Conservation (phyloP, 2,329 filamentous ascomycete species). For the Aspergillus tubingensis region DNA sequence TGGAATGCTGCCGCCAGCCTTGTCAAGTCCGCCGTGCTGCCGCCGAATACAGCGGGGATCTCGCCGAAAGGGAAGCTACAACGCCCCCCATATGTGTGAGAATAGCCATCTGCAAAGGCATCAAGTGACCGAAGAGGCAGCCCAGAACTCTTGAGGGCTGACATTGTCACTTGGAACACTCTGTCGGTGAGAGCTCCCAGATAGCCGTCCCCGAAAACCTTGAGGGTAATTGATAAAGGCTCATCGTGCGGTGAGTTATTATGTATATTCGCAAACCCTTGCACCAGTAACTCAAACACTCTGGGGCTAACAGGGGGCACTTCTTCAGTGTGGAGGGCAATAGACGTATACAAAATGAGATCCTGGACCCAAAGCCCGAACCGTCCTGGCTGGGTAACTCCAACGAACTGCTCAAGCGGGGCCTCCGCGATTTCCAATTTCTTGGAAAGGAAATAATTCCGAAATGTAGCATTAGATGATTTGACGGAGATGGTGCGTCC, state of each 20-base stretch:
- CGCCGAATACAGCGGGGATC: too few species aligned
- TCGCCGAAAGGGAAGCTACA: too few species aligned
- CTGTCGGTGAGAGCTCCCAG: too few species aligned
- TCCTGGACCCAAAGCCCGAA: not conserved
- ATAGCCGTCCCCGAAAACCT: too few species aligned
- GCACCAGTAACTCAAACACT: not conserved
- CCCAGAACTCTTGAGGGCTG: not conserved
- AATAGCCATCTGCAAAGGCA: not conserved
- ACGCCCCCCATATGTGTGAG: too few species aligned
- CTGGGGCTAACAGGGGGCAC: too few species aligned
- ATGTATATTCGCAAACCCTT: not conserved
- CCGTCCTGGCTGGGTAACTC: not conserved
- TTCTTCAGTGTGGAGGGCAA: too few species aligned
- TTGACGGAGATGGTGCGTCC: not conserved
- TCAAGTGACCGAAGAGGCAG: not conserved
- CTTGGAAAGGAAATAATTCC: not conserved
- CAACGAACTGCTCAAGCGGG: not conserved
- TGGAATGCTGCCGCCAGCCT: too few species aligned
- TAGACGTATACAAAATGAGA: not conserved
- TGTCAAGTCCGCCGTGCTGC: too few species aligned
- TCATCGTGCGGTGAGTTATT: not conserved
- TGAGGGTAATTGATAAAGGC: not conserved
- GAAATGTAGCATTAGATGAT: not conserved
- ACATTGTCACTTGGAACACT: not conserved
- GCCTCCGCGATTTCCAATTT: not conserved